Conservation (phyloP, 805 yeast species). For the Metschnikowia peoriensis region DNA sequence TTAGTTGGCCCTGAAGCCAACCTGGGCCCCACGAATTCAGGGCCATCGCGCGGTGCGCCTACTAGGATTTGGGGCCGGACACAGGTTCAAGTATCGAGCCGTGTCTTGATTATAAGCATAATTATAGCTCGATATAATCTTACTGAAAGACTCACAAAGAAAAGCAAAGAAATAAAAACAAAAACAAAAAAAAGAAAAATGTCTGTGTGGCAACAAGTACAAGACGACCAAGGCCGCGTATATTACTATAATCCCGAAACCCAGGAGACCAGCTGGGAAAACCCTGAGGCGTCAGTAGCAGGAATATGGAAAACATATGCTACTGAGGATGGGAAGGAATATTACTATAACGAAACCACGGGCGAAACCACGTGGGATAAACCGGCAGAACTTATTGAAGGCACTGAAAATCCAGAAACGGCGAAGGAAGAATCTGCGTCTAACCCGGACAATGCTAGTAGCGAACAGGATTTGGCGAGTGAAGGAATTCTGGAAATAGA, state of each 20-base stretch:
- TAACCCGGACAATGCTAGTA: not conserved
- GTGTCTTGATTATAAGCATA: too few relatives aligned
- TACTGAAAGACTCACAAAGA: too few relatives aligned
- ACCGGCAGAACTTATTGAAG: conserved; percentile 49
- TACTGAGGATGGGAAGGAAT: conserved; percentile 56
- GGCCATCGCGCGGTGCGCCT: too few relatives aligned
- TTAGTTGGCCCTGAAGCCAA: too few relatives aligned
- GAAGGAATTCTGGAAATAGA: conserved; percentile 17
- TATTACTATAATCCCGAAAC: conserved; percentile 72
- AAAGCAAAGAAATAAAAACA: not conserved
- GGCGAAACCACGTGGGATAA: conserved; percentile 76
- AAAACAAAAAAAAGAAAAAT: not conserved
- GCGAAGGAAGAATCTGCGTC: conserved; percentile 10
- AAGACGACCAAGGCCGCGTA: conserved; percentile 61
- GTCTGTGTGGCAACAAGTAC: conserved; percentile 59
- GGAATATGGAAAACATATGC: conserved; percentile 42
- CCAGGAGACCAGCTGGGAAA: conserved; percentile 76
- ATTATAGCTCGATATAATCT: too few relatives aligned
- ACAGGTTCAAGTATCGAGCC: too few relatives aligned
- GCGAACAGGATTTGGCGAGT: not conserved
- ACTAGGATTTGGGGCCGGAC: too few relatives aligned
- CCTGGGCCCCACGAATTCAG: too few relatives aligned
- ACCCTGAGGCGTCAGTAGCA: conserved; percentile 50
- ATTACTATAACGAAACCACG: conserved; percentile 66
- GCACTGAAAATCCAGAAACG: not conserved